Evolutionary conservation across 1,139 yeast genomes (phyloP), one percentile per base, ranked within the genome.

Genomic region (Komagataea norvegica): DNA sequence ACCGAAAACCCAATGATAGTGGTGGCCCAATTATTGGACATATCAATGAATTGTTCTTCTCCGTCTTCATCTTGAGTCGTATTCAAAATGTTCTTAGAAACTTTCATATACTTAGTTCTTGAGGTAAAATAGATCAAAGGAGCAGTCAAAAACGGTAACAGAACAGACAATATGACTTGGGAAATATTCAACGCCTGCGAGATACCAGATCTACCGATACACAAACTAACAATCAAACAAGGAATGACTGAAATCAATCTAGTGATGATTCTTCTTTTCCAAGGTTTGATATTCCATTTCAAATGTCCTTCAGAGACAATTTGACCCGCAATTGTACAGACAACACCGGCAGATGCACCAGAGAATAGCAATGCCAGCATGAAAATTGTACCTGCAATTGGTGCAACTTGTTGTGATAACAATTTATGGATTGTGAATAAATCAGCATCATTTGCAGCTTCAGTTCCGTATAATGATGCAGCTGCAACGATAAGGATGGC

Each of bases 321-420:
- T 57, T 85, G 94, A 8, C 94, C 94, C 0, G 93, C 86, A 61
- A 85, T 80, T 0, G 95, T 85, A 56, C 94, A 85, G 2, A 85
- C 89, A 42, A 85, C 79, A 33, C 93, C 93, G 0, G 95, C 89
- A 44, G 86, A 77, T 54, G 82, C 86, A 8, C 94, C 95, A 42
- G 86, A 77, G 48, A 79, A 72, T 25, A 85, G 62, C 48, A 85
- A 64, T 1, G 94, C 91, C 31, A 83, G 61, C 75, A 83, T 83
- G 61, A 85, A 84, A 0, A 84, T 64, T 0, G 86, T 78, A 22
- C 93, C 94, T 1, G 83, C 89, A 3, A 73, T 79, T 4, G 86
- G 86, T 1, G 87, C 76, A 25, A 85, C 64, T 34, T 73, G 70
- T 27, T 57, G 52, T 1, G 75, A 66, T 25, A 85, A 64, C 52